A percentile compares a stretch with the other conserved stretches of the same genome.
Evolutionary conservation across 192 early-diverging fungal genomes (phyloP).

Genomic region (Coemansia sp.): DNA sequence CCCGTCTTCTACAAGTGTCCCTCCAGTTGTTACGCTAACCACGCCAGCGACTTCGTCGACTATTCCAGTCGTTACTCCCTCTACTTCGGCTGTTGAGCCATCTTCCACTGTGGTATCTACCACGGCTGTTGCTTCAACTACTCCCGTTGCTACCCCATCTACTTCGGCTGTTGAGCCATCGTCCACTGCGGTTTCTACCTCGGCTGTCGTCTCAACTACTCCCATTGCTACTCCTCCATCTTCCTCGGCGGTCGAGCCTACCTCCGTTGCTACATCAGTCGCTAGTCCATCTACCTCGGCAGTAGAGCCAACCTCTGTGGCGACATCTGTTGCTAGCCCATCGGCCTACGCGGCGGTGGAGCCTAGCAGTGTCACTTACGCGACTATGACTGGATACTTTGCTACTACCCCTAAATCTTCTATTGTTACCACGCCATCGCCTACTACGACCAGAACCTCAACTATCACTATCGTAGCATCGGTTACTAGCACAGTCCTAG

Average conservation of each 20-base stretch:
- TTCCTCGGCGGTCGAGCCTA: background rate
- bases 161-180: background rate
- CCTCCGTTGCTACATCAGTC: background rate
- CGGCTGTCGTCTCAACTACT: background rate
- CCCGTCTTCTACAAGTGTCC: background rate
- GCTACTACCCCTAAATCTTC: background rate
- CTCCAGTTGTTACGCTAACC: background rate
- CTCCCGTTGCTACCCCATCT: background rate
- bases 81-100: background rate
- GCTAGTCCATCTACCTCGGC: background rate
- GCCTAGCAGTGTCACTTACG: background rate
- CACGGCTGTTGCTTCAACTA: background rate
- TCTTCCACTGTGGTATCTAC: background rate
- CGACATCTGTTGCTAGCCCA: background rate
- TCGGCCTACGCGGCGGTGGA: background rate
- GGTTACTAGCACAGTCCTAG: background rate
- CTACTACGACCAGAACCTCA: constrained; percentile 6
- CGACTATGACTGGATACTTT: background rate
- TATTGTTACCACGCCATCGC: background rate
- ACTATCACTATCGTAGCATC: background rate
- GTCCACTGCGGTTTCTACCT: background rate
- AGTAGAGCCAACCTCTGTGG: background rate
- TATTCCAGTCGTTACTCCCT: background rate
- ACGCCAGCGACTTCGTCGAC: background rate
- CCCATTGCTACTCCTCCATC: background rate